Conservation (phyloP, 768 basidiomycete genomes). For the Roridomyces roridus region DNA sequence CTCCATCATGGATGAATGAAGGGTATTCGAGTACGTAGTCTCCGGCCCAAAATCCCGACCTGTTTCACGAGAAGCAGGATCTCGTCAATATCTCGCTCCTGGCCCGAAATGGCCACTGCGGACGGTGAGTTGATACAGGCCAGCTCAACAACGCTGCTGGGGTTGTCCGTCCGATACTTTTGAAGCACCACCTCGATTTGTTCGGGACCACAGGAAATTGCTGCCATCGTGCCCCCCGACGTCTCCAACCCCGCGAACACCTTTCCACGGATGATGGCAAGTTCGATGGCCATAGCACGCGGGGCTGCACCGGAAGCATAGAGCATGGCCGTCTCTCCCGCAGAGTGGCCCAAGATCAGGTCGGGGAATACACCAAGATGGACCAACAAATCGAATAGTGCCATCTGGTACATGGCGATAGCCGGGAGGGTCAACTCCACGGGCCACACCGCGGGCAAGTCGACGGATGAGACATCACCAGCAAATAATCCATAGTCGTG, state of each 20-base stretch:
- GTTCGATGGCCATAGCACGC: constrained; percentile 36
- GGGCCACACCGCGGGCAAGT: too few species aligned
- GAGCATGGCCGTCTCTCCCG: constrained; percentile 41
- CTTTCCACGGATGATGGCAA: constrained; percentile 39
- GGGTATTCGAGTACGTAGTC: background rate
- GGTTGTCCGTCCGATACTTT: too few species aligned
- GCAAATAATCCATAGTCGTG: too few species aligned
- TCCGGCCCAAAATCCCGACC: background rate
- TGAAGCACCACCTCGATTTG: too few species aligned
- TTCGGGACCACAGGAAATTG: constrained; percentile 31
- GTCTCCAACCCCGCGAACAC: constrained; percentile 27
- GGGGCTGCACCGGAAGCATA: constrained; percentile 39
- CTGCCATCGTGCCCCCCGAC: constrained; percentile 36
- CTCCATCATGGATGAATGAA: background rate
- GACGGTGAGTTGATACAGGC: background rate
- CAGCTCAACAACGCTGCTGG: background rate
- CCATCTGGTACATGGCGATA: constrained; percentile 33
- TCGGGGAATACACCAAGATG: constrained; percentile 33
- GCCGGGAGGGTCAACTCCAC: too few species aligned
- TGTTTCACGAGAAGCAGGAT: background rate
- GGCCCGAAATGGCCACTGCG: background rate
- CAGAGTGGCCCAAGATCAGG: constrained; percentile 40
- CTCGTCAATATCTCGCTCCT: background rate
- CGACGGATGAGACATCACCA: too few species aligned
- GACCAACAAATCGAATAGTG: constrained; percentile 35